Base-by-base conservation (phyloP, 1,284 basidiomycete genomes). In the Earliella scabrosa region DNA sequence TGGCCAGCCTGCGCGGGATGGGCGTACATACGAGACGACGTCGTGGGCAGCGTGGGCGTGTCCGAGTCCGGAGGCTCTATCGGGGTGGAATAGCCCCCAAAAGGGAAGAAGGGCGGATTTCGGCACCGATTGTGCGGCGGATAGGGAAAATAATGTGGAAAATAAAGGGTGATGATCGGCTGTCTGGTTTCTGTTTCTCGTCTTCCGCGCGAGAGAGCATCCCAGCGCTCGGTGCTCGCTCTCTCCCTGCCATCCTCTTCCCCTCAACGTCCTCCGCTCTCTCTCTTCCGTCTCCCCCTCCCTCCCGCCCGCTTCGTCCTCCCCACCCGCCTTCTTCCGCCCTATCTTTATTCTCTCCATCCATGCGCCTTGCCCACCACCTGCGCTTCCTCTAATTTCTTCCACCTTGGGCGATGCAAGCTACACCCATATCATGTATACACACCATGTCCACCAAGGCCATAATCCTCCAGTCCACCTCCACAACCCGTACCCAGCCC, bases 401-500 rank as follows among this genome's bases (percentile, higher is more conserved):
- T 38, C 27, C 67, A 60, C 68, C 58, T 64, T 67, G 68, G 72
- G 71, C 73, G 68, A 74, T 74, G 73, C 73, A 73, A 78, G 78
- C 75, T 77, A 77, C 82, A 79, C 74, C 68, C 76, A 79, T 83
- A 79, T 78, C 82, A 87, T 87, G 86, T 85, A 82, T 79, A 74
- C 75, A 75, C 73, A 75, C 75, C 79, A 83, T 83, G 79, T 76
- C 77, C 71, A 73, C 62, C 80, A 77, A 73, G 68, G 71, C 71
- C 75, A 77, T 73, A 71, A 75, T 72, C 68, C 73, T 40, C 51
- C 45, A 64, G 65, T 70, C 63, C 65, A 63, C 43, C 66, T 70
- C 54, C 66, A 68, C 58, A 64, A 64, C 63, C 56, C 52, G 36
- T 67, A 66, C 50, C 56, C 66, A 16, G 57, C 61, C 54, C 64